phyloP scores from a whole-genome alignment of 2,329 filamentous ascomycete species.

The Nakataea oryzae region DNA sequence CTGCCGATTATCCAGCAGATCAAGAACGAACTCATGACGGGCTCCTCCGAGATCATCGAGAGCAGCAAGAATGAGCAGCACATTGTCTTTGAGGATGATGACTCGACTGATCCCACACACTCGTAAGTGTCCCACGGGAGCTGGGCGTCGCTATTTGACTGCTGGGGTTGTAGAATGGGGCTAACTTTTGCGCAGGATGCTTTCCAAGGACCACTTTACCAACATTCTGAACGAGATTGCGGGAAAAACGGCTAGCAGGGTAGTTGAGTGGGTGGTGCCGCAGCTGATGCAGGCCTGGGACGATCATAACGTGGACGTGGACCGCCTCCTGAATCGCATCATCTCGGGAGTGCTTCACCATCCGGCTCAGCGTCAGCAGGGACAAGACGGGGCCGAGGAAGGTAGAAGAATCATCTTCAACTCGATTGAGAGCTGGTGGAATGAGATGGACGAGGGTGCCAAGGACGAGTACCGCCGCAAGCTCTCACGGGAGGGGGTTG shows the following conservation, averaged over 20 bases:
- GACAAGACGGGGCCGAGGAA: conserved; percentile 59
- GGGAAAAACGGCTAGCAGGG: conserved; percentile 68
- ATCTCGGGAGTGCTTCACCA: conserved; percentile 80
- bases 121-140: background rate
- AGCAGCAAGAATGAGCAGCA: conserved; percentile 77
- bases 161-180: background rate
- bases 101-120: conserved; percentile 55
- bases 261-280: conserved; percentile 78
- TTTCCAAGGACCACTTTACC: conserved; percentile 91
- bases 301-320: conserved; percentile 58
- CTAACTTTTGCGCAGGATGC: conserved; percentile 39
- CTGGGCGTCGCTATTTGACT: background rate
- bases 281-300: conserved; percentile 86
- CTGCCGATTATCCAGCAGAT: conserved; percentile 79
- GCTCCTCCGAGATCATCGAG: conserved; percentile 78
- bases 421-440: conserved; percentile 80
- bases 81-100: conserved; percentile 74
- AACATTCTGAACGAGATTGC: conserved; percentile 83
- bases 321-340: conserved; percentile 64
- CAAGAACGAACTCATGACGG: conserved; percentile 76
- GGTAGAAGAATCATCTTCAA: conserved; percentile 68
- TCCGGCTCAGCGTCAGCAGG: conserved; percentile 64
- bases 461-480: conserved; percentile 61
- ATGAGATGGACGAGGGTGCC: conserved; percentile 48
- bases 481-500: conserved; percentile 68